Evolutionary conservation across 768 basidiomycete genomes (phyloP), one percentile per base, ranked within the genome.

Genomic region (Rhodotorula kratochvilovae): DNA sequence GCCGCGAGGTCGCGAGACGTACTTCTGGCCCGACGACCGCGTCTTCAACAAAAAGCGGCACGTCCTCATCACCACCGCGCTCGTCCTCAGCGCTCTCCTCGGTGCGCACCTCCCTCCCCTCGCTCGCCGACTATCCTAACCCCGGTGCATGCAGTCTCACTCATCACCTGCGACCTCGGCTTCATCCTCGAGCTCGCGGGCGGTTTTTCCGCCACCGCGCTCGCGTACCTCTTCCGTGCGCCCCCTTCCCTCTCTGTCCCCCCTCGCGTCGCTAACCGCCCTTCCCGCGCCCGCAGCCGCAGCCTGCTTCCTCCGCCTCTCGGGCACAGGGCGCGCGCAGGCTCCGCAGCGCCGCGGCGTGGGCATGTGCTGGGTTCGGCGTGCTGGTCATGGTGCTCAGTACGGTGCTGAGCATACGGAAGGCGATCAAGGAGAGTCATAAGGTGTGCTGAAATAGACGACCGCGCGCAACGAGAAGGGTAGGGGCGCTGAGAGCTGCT

Each of bases 131-230:
- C n/a, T 50, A 23, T 27, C 46, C 23, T 25, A 21, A 21, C 46
- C 7, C 6, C 7, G 2, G 4, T 8, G 23, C 33, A 25, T 25
- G 46, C 46, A 94, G 93, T 96, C 69, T 87, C 95, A 10, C 84
- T 97, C 65, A 84, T 93, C 67, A 97, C 95, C 2, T 96, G 93
- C 79, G 95, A 99, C 80, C 85, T 99, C 23, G 96, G 96, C n/a
- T 89, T 97, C 56, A 96, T 95, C 82, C 88, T 99, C 50, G 96
- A 99, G 82, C 90, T 99, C 55, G 94, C 93, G 0, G 96, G 96
- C n/a, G 95, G 95, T 3, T 74, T 76, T 69, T 81, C 80, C 23
- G 82, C 82, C 2, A 81, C 92, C 0, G 87, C 92, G 0, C 85
- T 97, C 17, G 95, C 95, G 7, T 97, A 88, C 82, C 92, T 97